phyloP scores from a whole-genome alignment of 305 asterid genomes.

The Fraxinus nigra region DNA sequence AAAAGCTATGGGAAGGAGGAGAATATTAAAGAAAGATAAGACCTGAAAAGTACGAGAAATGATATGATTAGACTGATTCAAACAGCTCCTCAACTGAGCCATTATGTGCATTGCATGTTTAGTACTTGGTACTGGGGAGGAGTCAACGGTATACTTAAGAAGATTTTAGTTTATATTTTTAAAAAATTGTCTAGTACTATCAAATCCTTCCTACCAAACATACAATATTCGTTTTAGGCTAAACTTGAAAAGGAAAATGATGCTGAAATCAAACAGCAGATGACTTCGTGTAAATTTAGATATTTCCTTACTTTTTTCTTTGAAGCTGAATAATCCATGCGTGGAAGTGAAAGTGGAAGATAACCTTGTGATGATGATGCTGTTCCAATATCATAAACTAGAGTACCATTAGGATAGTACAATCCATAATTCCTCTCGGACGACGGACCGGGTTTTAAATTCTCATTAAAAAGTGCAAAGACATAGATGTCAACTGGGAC shows the following conservation, averaged over 20 bases:
- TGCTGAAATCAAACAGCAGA: background rate
- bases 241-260: background rate
- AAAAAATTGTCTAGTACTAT: background rate
- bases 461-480: constrained; percentile 83
- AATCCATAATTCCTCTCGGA: constrained; percentile 86
- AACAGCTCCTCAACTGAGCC: background rate
- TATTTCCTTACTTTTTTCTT: constrained; percentile 43
- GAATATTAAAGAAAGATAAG: constrained; percentile 18
- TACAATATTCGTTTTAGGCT: background rate
- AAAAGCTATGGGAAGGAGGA: constrained; percentile 33
- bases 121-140: background rate
- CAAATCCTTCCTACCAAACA: background rate
- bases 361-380: constrained; percentile 33
- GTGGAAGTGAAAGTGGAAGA: constrained; percentile 35
- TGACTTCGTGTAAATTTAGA: background rate
- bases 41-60: constrained; percentile 40
- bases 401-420: constrained; percentile 70
- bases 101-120: background rate
- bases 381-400: constrained; percentile 67
- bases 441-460: constrained; percentile 66
- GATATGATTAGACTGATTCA: constrained; percentile 19
- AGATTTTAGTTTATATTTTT: background rate
- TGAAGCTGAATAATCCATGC: constrained; percentile 61
- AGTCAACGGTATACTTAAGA: background rate
- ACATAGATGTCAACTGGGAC: constrained; percentile 65